Conservation (phyloP, 805 yeast species). For the Monosporozyma aquatica region DNA sequence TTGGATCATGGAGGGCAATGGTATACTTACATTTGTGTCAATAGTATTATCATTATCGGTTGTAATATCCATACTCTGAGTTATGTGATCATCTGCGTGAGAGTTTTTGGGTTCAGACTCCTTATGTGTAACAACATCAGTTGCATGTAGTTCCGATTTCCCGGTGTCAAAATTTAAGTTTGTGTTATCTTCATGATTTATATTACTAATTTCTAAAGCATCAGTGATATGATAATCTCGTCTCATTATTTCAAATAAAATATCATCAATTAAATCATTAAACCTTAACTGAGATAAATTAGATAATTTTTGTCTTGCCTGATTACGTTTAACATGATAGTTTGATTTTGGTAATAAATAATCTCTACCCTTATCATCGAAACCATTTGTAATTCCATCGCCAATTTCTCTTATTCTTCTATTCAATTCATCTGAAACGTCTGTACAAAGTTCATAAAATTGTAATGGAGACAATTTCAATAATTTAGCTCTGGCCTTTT, state of each 20-base stretch:
- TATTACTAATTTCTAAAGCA: no score
- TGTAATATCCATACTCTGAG: no score
- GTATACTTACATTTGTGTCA: slow-evolving; percentile 28
- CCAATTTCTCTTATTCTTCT: slow-evolving; percentile 39
- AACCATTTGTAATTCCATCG: slow-evolving; percentile 32
- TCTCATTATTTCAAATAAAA: slow-evolving; percentile 76
- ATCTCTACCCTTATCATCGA: slow-evolving; percentile 48
- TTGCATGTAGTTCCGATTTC: no score
- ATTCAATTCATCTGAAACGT: slow-evolving; percentile 84
- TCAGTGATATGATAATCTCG: slow-evolving; percentile 44
- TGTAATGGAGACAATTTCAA: slow-evolving; percentile 73
- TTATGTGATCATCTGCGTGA: no score
- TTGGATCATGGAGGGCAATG: slow-evolving; percentile 31
- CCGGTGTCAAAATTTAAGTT: no score
- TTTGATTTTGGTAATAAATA: slow-evolving; percentile 58
- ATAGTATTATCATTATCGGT: not conserved
- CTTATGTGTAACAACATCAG: no score
- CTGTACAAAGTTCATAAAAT: slow-evolving; percentile 84
- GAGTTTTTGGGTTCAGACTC: no score
- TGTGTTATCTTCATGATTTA: no score
- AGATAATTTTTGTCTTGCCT: slow-evolving; percentile 86
- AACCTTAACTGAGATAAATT: slow-evolving; percentile 74
- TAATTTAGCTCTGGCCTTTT: slow-evolving; percentile 77
- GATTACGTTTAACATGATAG: slow-evolving; percentile 90
- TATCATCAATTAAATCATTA: slow-evolving; percentile 84